phyloP scores from a whole-genome alignment of 2,329 filamentous ascomycete genomes.

The Aspergillus sp. region DNA sequence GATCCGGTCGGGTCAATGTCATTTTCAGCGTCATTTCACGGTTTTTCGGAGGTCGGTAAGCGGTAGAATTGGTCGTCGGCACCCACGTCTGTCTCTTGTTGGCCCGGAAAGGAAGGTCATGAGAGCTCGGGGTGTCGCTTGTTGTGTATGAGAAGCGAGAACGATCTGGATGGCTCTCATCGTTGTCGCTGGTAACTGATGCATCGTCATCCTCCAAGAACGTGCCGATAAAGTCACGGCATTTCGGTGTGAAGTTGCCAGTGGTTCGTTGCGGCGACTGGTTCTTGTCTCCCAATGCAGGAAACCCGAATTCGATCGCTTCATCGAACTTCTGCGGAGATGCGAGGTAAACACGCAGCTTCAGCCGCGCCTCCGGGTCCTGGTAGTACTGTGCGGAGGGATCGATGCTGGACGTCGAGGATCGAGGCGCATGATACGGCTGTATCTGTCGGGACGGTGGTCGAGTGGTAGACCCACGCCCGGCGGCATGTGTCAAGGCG shows the following conservation, averaged over 20 bases:
- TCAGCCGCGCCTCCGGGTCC: constrained; percentile 82
- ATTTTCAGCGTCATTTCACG: constrained; percentile 95
- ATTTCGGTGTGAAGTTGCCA: constrained; percentile 35
- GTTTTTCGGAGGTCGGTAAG: constrained; percentile 56
- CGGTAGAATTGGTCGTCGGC: constrained; percentile 36
- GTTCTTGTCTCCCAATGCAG: constrained; percentile 44
- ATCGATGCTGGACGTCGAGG: constrained; percentile 59
- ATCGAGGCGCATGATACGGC: constrained; percentile 54
- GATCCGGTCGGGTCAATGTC: constrained; percentile 87
- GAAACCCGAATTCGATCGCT: constrained; percentile 89
- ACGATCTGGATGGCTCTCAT: constrained; percentile 19
- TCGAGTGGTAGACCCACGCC: constrained; percentile 36
- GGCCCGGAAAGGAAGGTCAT: constrained; percentile 14
- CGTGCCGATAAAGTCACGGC: constrained; percentile 48
- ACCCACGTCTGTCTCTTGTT: constrained; percentile 16
- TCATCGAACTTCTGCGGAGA: constrained; percentile 96
- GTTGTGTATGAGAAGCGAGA: constrained; percentile 9
- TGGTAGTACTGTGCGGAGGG: constrained; percentile 78
- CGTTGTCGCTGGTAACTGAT: constrained; percentile 37
- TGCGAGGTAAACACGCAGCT: constrained; percentile 79
- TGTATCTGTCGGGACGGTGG: constrained; percentile 46
- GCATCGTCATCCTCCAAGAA: constrained; percentile 51
- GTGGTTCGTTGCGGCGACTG: constrained; percentile 14
- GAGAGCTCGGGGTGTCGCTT: constrained; percentile 9
- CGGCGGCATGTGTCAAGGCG: constrained; percentile 23